These are phyloP conservation scores for Komagataella pseudopastoris DNA, from an alignment of 805 yeast species.

Conservation along the genomic window DNA sequence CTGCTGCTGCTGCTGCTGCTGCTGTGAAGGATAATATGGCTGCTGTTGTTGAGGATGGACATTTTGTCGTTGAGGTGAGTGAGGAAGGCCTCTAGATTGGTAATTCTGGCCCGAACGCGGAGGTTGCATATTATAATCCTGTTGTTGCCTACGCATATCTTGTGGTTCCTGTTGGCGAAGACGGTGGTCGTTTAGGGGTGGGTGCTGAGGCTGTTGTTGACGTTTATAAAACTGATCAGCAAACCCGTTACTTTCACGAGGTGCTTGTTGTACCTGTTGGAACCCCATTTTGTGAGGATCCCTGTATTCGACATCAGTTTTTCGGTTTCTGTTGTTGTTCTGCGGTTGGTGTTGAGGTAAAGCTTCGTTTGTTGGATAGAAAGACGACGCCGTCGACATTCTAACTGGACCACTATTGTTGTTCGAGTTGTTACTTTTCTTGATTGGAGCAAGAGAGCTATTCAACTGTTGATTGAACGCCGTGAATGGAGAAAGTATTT, in stretches of 20 bases:
- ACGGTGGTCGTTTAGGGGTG: conserved; percentile 7
- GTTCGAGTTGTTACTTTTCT: not conserved
- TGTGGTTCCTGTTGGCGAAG: conserved; percentile 5
- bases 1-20: conserved; percentile 6
- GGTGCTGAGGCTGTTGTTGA: conserved; percentile 8
- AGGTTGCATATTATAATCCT: conserved; percentile 2
- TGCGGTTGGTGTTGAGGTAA: conserved; percentile 7
- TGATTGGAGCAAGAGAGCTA: conserved; percentile 8
- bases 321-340: not conserved
- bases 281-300: conserved; percentile 5
- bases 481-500: conserved; percentile 21
- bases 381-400: not conserved
- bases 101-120: conserved; percentile 5
- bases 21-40: not conserved
- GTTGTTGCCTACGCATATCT: conserved; percentile 1
- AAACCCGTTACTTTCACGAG: not conserved
- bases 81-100: conserved; percentile 4
- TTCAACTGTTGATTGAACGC: conserved; percentile 18
- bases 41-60: conserved; percentile 4
- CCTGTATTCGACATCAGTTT: conserved; percentile 3
- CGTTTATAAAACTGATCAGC: conserved; percentile 7
- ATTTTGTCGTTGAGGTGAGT: conserved; percentile 5
- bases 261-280: conserved; percentile 6
- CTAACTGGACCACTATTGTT: not conserved
- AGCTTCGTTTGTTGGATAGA: not conserved